Evolutionary conservation across 139 green algal species (phyloP), one percentile per base, ranked within the genome.

Genomic region (Volvox africanus): DNA sequence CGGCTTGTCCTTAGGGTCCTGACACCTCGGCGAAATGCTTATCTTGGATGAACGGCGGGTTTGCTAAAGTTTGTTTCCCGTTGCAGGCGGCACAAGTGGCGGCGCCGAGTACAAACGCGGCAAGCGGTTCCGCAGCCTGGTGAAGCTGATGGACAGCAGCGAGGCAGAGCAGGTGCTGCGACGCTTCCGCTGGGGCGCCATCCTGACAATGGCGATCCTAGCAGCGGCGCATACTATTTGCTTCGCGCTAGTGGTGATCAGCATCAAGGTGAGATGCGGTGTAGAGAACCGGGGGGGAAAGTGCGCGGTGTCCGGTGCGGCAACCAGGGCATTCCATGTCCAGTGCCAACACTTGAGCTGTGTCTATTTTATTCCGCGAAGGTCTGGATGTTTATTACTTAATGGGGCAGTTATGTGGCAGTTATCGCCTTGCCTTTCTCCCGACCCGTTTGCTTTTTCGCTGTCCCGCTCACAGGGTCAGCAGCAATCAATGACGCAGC

Each of bases 51-150:
- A 9, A 55, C 44, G 44, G n/a, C n/a, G 9, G 44, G 5, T 5
- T 55, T 55, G 5, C 44, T 55, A 9, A 55, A 55, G 5, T 55
- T 55, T 55, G 44, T 5, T 73, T 28, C 65, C 65, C 65, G 6
- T 28, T 68, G 80, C 35, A n/a, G 61, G 61, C 20, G 0, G 30
- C 82, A 78, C 44, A 65, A 88, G 65, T 32, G 12, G 67, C 36
- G 83, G 83, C 35, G 68, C 67, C 9, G 88, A 92, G 78, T 92
- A 92, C 88, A 87, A 88, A 35, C 88, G 88, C 18, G 88, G 88
- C 79, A 92, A 92, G 88, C 88, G 88, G 3, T 92, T 92, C 88
- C 62, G 88, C 61, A 92, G 88, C 78, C 88, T 92, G 37, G 71
- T 69, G 20, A 87, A 87, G 67, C 81, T 92, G 17, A 86, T 92